Percentiles rank a stretch among this genome's conserved stretches.
phyloP scores from a whole-genome alignment of 1,284 basidiomycete species.

The Chalciporus sp. region DNA sequence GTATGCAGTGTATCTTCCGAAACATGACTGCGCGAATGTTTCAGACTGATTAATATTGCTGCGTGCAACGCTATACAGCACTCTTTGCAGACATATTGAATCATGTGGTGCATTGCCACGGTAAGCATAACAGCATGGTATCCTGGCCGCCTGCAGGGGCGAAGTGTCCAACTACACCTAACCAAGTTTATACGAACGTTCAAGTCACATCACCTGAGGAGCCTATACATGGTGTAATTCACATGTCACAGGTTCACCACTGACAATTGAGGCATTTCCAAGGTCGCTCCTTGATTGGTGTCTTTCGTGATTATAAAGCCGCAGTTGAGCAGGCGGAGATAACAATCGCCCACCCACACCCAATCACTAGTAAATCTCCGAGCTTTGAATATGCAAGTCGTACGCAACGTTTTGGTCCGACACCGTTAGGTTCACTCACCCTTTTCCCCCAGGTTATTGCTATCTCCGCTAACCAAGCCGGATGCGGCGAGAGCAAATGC shows the following conservation, averaged over 20 bases:
- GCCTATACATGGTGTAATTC: not conserved
- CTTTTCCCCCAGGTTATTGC: not conserved
- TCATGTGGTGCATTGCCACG: not conserved
- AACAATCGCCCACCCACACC: not conserved
- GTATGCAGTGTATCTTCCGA: not conserved
- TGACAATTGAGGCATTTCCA: not conserved
- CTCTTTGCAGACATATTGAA: not conserved
- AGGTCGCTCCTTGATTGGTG: not conserved
- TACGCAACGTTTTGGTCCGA: not conserved
- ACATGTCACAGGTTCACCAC: not conserved
- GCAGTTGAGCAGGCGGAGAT: not conserved
- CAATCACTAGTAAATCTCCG: not conserved
- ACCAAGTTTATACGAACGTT: not conserved
- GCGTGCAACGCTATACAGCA: not conserved
- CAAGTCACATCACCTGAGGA: not conserved
- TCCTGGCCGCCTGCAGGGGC: not conserved
- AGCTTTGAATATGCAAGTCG: not conserved
- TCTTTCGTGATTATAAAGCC: not conserved
- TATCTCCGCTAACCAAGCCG: not conserved
- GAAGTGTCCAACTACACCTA: not conserved
- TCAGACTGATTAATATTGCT: not conserved
- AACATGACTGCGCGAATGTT: not conserved
- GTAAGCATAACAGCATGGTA: too few relatives aligned
- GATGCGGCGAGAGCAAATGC: not conserved
- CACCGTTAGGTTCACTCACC: not conserved